Evolutionary conservation across 2,329 filamentous ascomycete genomes (phyloP), one percentile per base, ranked within the genome.

Genomic region (Xylariaceae sp.): DNA sequence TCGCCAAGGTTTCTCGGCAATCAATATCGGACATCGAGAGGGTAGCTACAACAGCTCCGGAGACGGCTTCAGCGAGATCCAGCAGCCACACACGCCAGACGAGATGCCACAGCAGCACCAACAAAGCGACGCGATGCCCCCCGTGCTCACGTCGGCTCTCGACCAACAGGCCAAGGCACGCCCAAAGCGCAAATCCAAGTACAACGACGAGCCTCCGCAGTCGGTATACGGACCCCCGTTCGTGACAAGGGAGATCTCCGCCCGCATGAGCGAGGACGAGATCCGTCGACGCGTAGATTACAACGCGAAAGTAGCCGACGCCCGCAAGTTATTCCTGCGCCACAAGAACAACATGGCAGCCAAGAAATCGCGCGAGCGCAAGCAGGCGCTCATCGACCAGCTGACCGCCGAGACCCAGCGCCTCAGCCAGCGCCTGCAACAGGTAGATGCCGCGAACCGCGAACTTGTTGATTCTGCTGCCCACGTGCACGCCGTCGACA

Each of bases 221-320:
- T 54, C 51, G 1, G 13, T 32, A 26, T 54, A 54, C 36, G 55
- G 55, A 8, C 55, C 55, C 15, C 55, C 55, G 5, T 57, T 51
- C 44, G 29, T 30, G 21, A 46, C 34, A 5, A 22, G 13, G 44
- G 15, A 42, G n/a, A 29, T 54, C 43, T 42, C 45, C 19, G 26
- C 47, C 16, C 22, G 19, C 7, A 48, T 57, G 55, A 16, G 8
- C 13, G 13, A 18, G 34, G 51, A 57, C 2, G 51, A 54, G 44
- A 36, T 43, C 2, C 37, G 16, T 1, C 1, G 7, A 16, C 16
- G 21, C 21, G 15, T 30, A 19, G 22, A 40, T 16, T 41, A 51
- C 47, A 56, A 56, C 51, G 47, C 9, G 18, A 15, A 10, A 8
- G 50, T 53, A 21, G 6, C 22, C 4, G 42, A 54, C 21, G 50